These are phyloP conservation scores for Parascedosporium putredinis DNA, from an alignment of 2,329 filamentous ascomycete species.

Conservation along the genomic window DNA sequence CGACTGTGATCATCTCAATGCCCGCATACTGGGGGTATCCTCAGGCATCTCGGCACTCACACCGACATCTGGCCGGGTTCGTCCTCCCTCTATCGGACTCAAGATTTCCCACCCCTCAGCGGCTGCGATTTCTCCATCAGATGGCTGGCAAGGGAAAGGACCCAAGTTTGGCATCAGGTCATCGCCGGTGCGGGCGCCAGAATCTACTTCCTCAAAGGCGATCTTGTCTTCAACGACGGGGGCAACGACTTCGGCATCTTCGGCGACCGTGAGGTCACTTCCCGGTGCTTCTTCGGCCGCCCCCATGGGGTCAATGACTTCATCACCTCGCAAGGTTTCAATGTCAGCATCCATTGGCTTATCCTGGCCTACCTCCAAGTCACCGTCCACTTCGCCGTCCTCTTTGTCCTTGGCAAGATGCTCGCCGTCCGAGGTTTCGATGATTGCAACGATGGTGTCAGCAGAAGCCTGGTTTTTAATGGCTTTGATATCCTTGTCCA, in stretches of 20 bases:
- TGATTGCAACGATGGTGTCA: not conserved
- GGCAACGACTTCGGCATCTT: not conserved
- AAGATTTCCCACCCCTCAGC: not conserved
- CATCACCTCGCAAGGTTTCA: not conserved
- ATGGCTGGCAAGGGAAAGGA: no score
- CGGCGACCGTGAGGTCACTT: not conserved
- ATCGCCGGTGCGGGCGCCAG: not conserved
- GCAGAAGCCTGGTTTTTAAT: not conserved
- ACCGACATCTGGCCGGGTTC: no score
- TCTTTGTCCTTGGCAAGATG: not conserved
- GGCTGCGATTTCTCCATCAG: not conserved
- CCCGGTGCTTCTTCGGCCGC: not conserved
- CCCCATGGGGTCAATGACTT: not conserved
- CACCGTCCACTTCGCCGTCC: no score
- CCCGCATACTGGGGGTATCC: not conserved
- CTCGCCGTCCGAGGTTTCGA: not conserved
- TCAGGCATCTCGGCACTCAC: no score
- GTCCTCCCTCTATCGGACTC: no score
- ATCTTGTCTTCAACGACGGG: not conserved
- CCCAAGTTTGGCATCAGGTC: no score
- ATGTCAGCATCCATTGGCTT: not conserved
- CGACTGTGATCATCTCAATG: not conserved
- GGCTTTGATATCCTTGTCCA: not conserved
- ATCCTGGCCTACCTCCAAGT: not conserved
- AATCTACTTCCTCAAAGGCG: not conserved